These are phyloP conservation scores for Saccharomyces hybrid DNA, from an alignment of 1,139 yeast genomes.

Conservation along the genomic window DNA sequence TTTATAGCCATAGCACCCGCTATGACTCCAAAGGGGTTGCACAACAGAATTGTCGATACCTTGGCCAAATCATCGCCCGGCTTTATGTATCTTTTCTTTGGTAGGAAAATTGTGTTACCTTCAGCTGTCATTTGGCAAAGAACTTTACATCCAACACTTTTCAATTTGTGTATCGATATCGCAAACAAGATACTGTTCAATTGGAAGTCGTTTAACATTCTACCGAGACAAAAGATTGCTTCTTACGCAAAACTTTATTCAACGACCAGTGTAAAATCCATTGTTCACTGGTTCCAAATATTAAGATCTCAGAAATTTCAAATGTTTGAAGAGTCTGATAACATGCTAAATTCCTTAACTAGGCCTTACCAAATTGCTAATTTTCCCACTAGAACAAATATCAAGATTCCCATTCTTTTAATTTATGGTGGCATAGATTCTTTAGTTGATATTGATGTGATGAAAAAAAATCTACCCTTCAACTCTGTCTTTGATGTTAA, in stretches of 20 bases:
- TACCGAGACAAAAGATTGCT: constrained; percentile 61
- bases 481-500: constrained; percentile 31
- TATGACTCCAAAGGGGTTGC: constrained; percentile 82
- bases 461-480: constrained; percentile 39
- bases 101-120: constrained; percentile 64
- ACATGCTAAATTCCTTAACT: constrained; percentile 33
- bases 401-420: constrained; percentile 61
- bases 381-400: constrained; percentile 56
- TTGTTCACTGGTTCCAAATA: constrained; percentile 96
- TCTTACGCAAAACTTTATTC: constrained; percentile 82
- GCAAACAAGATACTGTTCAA: constrained; percentile 62
- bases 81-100: constrained; percentile 65
- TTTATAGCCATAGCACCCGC: constrained; percentile 89
- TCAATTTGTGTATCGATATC: constrained; percentile 61
- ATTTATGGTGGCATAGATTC: constrained; percentile 79
- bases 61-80: constrained; percentile 75
- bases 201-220: constrained; percentile 70
- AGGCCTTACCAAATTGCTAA: constrained; percentile 38
- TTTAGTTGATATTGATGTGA: constrained; percentile 72
- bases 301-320: constrained; percentile 74
- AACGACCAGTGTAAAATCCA: constrained; percentile 83
- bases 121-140: constrained; percentile 77
- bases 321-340: constrained; percentile 66
- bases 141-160: constrained; percentile 77
- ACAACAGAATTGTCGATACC: constrained; percentile 67